Percentiles rank a stretch among this genome's conserved stretches.
phyloP scores from a whole-genome alignment of 108 stramenopile genomes.

The Skeletonema tropicum region DNA sequence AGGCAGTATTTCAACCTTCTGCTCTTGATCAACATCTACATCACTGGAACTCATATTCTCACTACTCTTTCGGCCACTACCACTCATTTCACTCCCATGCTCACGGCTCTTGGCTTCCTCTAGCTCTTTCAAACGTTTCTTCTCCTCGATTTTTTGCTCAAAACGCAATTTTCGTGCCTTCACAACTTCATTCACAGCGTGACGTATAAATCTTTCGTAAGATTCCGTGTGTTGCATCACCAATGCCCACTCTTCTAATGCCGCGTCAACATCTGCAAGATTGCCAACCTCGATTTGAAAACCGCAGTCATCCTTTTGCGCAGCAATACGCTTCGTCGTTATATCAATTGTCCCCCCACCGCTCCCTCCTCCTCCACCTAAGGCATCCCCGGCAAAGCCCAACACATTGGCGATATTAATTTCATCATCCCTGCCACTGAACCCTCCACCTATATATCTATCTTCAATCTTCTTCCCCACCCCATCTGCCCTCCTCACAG shows the following conservation, averaged over 20 bases:
- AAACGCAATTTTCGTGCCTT: conserved; percentile 69
- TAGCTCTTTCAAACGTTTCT: conserved; percentile 32
- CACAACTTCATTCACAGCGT: conserved; percentile 78
- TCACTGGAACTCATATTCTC: conserved; percentile 20
- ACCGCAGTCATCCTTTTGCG: conserved; percentile 67
- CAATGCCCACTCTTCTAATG: conserved; percentile 90
- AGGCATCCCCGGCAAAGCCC: conserved; percentile 19
- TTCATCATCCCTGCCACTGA: conserved; percentile 20
- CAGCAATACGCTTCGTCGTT: conserved; percentile 19
- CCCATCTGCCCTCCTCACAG: conserved; percentile 57
- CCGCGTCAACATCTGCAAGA: conserved; percentile 84
- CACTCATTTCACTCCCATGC: neutral
- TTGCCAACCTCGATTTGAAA: conserved; percentile 70
- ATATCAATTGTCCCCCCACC: neutral
- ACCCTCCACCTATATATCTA: conserved; percentile 47
- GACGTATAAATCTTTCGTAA: conserved; percentile 86
- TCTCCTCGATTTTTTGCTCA: conserved; percentile 58
- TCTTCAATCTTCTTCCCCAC: conserved; percentile 68
- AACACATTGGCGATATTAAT: conserved; percentile 25
- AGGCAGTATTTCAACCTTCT: conserved; percentile 65
- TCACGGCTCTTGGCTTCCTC: conserved; percentile 50
- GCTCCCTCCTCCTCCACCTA: conserved; percentile 1
- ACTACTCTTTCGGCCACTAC: neutral
- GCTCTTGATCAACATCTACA: conserved; percentile 33
- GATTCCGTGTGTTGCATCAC: conserved; percentile 92